These are phyloP conservation scores for Trichosporon sp. DNA, from an alignment of 1,284 basidiomycete genomes.

Conservation along the genomic window DNA sequence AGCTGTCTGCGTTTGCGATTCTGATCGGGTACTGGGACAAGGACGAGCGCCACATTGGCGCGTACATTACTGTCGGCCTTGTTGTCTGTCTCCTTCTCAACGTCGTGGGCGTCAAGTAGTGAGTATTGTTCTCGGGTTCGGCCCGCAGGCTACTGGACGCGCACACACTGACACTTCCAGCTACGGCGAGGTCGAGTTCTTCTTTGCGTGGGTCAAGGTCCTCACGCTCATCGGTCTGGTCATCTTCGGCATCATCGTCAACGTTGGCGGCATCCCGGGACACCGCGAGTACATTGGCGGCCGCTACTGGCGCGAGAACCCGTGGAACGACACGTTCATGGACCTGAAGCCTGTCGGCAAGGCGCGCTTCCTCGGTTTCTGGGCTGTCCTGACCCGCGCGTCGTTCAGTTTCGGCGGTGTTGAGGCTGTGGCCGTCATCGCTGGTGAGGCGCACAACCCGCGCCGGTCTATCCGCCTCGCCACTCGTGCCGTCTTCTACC, in stretches of 20 bases:
- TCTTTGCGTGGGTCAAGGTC: constrained; percentile 62
- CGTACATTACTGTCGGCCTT: constrained; percentile 13
- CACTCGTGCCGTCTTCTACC: constrained; percentile 62
- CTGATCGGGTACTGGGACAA: constrained; percentile 72
- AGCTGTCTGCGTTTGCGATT: constrained; percentile 69
- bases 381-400: constrained; percentile 54
- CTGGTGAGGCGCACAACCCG: constrained; percentile 55
- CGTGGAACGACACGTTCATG: constrained; percentile 40
- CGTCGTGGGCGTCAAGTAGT: constrained; percentile 15
- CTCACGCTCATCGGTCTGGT: constrained; percentile 55
- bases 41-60: constrained; percentile 15
- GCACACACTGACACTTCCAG: constrained; percentile 3
- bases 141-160: too few species aligned
- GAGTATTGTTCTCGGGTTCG: background rate
- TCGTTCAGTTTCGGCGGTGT: constrained; percentile 37
- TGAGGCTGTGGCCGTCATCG: constrained; percentile 48
- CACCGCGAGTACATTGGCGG: constrained; percentile 47
- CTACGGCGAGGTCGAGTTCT: constrained; percentile 53
- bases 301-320: constrained; percentile 59
- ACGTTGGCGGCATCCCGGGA: constrained; percentile 65
- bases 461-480: constrained; percentile 66
- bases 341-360: constrained; percentile 14
- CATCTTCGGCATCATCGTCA: constrained; percentile 61
- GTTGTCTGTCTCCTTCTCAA: constrained; percentile 5
- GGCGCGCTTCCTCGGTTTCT: constrained; percentile 57